These are phyloP conservation scores for Biscogniauxia sp. DNA, from an alignment of 2,329 filamentous ascomycete genomes.

Conservation along the genomic window DNA sequence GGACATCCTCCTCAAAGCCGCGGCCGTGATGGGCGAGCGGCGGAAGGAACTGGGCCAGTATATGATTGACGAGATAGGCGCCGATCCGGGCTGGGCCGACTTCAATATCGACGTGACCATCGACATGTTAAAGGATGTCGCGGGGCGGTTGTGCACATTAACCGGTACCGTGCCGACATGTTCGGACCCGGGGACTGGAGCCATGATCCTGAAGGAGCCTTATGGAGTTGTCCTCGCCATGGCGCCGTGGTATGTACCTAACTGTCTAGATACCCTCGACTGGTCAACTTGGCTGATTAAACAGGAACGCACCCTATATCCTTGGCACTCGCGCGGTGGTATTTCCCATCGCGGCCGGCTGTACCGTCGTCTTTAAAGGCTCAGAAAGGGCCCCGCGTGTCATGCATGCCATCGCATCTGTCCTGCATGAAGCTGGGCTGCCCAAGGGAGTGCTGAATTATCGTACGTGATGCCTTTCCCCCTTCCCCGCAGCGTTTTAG, in stretches of 20 bases:
- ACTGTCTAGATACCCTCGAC: constrained; percentile 40
- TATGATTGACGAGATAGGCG: constrained; percentile 52
- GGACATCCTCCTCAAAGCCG: constrained; percentile 68
- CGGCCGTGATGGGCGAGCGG: constrained; percentile 59
- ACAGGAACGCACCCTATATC: constrained; percentile 44
- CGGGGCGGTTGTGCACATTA: constrained; percentile 38
- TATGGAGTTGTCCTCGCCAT: constrained; percentile 78
- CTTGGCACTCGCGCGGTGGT: constrained; percentile 44
- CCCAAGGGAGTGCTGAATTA: constrained; percentile 64
- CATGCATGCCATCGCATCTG: constrained; percentile 54
- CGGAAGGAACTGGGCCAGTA: constrained; percentile 59
- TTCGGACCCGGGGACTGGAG: constrained; percentile 48
- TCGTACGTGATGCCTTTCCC: background rate
- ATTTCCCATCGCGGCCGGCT: constrained; percentile 62
- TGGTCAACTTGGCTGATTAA: constrained; percentile 8
- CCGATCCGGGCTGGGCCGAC: constrained; percentile 36
- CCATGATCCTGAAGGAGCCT: constrained; percentile 70
- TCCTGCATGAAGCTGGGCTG: constrained; percentile 63
- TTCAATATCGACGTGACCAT: constrained; percentile 40
- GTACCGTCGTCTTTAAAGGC: constrained; percentile 63
- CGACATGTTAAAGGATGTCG: constrained; percentile 42
- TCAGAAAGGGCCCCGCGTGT: constrained; percentile 57
- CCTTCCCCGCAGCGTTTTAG: background rate
- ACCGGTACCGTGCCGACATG: constrained; percentile 36
- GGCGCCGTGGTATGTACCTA: constrained; percentile 71